phyloP scores from a whole-genome alignment of 176 grass and related monocot species.

The Lolium rigidum region DNA sequence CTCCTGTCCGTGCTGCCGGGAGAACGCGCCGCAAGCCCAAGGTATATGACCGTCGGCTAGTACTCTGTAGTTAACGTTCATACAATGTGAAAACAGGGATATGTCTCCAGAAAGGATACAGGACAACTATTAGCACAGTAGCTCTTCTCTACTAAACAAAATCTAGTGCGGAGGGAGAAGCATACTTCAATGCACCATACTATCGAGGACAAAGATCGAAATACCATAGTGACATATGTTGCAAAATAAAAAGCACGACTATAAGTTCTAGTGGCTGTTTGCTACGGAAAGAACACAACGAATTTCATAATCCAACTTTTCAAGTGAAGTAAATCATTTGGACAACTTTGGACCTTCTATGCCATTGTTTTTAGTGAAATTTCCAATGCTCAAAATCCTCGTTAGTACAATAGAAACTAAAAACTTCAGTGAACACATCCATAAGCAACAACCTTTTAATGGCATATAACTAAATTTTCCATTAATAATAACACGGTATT shows the following conservation, averaged over 20 bases:
- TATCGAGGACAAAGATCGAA: background rate
- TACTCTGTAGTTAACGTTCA: constrained; percentile 53
- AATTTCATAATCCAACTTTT: background rate
- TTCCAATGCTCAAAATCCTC: background rate
- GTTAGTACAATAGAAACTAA: background rate
- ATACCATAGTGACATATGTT: background rate
- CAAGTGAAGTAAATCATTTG: background rate
- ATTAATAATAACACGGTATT: background rate
- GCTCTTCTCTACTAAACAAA: background rate
- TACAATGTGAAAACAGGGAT: constrained; percentile 24
- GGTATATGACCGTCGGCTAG: constrained; percentile 75
- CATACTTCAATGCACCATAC: background rate
- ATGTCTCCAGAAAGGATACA: background rate
- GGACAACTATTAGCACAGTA: background rate
- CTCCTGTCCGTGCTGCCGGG: constrained; percentile 61
- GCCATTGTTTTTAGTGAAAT: background rate
- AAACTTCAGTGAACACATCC: background rate
- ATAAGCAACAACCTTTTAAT: background rate
- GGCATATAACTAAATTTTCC: background rate
- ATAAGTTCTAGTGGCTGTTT: background rate
- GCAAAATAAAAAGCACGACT: background rate
- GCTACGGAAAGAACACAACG: background rate
- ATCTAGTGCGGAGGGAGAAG: background rate
- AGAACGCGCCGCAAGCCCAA: constrained; percentile 81
- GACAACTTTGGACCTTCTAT: background rate